Evolutionary conservation across 495 filamentous ascomycete species (phyloP).

Genomic region (Podospora anserina): DNA sequence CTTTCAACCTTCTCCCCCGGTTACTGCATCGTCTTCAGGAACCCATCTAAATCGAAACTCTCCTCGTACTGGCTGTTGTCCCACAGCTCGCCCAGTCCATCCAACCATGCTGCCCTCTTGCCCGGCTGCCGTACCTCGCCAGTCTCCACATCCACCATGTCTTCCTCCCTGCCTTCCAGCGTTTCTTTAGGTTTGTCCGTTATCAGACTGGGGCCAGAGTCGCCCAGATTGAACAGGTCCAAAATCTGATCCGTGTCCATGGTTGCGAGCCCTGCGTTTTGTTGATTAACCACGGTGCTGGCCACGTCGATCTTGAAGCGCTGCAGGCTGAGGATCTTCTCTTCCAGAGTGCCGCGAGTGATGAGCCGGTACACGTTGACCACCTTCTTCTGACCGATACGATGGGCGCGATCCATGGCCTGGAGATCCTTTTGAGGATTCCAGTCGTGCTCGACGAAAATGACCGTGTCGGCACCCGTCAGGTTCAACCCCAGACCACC

Average conservation of each 20-base stretch:
- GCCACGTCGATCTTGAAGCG: constrained; percentile 99
- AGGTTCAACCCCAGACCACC: constrained; percentile 93
- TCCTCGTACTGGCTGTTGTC: constrained; percentile 95
- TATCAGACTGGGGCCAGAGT: constrained; percentile 62
- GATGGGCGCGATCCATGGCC: constrained; percentile 97
- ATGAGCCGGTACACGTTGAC: constrained; percentile 99
- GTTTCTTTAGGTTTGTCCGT: constrained; percentile 51
- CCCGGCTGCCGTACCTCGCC: constrained; percentile 92
- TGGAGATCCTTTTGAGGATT: constrained; percentile 98
- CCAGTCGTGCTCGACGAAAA: constrained; percentile 99
- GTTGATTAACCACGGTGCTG: constrained; percentile 96
- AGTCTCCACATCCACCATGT: constrained; percentile 88
- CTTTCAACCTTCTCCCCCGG: not conserved
- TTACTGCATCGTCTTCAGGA: constrained; percentile 81
- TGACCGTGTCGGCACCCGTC: constrained; percentile 96
- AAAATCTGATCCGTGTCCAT: constrained; percentile 99
- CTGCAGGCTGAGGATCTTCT: constrained; percentile 98
- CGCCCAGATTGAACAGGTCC: constrained; percentile 90
- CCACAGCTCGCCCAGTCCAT: constrained; percentile 94
- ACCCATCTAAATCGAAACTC: constrained; percentile 90
- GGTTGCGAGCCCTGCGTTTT: constrained; percentile 86
- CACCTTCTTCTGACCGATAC: constrained; percentile 98
- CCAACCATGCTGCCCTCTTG: constrained; percentile 88
- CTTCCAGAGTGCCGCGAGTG: constrained; percentile 91
- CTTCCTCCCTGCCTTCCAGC: constrained; percentile 70